Conservation (phyloP, 768 basidiomycete genomes). For the Agrocybe chaxingu region DNA sequence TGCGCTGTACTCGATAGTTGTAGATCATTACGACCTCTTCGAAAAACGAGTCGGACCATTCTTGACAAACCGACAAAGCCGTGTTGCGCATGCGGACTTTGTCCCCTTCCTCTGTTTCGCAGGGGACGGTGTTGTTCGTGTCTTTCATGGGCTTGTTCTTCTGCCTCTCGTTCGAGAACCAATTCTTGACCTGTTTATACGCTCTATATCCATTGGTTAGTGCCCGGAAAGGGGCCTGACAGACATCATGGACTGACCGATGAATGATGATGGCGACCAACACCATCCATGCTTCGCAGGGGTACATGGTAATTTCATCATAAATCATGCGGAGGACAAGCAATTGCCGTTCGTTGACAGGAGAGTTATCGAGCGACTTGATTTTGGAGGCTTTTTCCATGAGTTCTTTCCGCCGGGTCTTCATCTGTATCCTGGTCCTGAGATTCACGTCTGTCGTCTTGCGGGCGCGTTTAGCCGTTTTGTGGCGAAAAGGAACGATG, state of each 20-base stretch:
- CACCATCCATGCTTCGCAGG: constrained; percentile 58
- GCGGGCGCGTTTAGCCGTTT: constrained; percentile 19
- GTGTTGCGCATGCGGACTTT: constrained; percentile 46
- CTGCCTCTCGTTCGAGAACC: constrained; percentile 66
- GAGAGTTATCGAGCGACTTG: constrained; percentile 49
- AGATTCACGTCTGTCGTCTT: constrained; percentile 23
- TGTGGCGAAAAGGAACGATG: constrained; percentile 24
- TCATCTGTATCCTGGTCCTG: constrained; percentile 27
- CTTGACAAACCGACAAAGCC: constrained; percentile 44
- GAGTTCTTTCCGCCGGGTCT: constrained; percentile 28
- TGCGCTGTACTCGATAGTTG: constrained; percentile 39
- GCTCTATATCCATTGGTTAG: constrained; percentile 31
- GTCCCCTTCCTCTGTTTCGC: constrained; percentile 35
- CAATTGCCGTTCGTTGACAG: constrained; percentile 54
- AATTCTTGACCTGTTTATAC: constrained; percentile 62
- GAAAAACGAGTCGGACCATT: constrained; percentile 62
- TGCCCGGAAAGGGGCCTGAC: constrained; percentile 1
- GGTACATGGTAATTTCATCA: constrained; percentile 64
- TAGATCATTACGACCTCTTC: constrained; percentile 61
- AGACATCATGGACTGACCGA: constrained; percentile 32
- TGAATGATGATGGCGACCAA: constrained; percentile 55
- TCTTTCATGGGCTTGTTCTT: constrained; percentile 36
- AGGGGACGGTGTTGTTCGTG: constrained; percentile 24
- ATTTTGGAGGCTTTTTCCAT: constrained; percentile 37
- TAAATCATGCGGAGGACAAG: constrained; percentile 61